Evolutionary conservation across 768 basidiomycete genomes (phyloP), one percentile per base, ranked within the genome.

Genomic region (Strobilomyces confusus): DNA sequence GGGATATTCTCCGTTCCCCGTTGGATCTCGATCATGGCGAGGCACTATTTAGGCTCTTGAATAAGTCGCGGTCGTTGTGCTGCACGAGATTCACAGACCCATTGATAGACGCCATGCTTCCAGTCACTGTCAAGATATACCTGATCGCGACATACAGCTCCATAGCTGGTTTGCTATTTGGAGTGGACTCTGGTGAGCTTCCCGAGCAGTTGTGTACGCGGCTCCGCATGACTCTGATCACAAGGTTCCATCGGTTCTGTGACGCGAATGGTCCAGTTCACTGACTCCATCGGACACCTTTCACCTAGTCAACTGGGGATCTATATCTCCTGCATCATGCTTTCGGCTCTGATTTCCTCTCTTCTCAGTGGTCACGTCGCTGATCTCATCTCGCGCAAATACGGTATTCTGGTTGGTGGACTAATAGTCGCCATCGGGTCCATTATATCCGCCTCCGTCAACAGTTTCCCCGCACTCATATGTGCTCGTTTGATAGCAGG

Each of bases 201-300:
- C 30, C 17, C 19, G n/a, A 17, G 6, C 26, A 17, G 23, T 13
- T 33, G 13, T 44, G 2, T 50, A 13, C 2, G 12, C 2, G 6
- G 12, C 14, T 22, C 25, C 44, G 51, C 15, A 49, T 13, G 17
- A 44, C 47, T 23, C 36, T 40, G 22, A 9, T 37, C 30, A 13
- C 40, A 57, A 67, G 67, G 61, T 36, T 69, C 69, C 12, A 74
- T 77, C 19, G 79, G 77, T 2, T 73, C 77, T 30, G 63, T 80
- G 33, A 78, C 72, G 2, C 71, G 75, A 33, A 80, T 80, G 80
- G 54, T 68, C 1, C 72, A 76, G n/a, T 80, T 81, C 58, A 55
- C 64, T 47, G 25, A 56, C 9, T 69, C 70, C 15, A 77, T 78
- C 55, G 70, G 71, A 12, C 46, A 48, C 20, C 61, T 77, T 15